These are phyloP conservation scores for Aspergillus eucalypticola DNA, from an alignment of 2,329 filamentous ascomycete species.

Conservation along the genomic window DNA sequence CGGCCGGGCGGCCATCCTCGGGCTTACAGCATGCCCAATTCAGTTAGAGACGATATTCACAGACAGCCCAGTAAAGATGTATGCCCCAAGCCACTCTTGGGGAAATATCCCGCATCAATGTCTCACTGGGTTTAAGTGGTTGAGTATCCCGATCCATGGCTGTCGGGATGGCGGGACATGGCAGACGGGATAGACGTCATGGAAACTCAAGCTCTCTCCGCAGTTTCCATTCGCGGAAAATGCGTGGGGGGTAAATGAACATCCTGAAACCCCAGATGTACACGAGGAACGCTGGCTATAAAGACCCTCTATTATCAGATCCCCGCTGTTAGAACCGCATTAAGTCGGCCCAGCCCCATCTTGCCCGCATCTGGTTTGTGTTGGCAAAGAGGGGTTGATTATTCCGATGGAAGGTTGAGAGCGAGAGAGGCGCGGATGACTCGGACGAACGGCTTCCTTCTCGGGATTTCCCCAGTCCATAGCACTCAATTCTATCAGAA, in stretches of 20 bases:
- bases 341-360: neutral
- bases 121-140: neutral
- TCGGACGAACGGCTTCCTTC: neutral
- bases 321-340: neutral
- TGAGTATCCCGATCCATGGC: neutral
- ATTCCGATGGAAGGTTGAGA: neutral
- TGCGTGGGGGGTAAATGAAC: neutral
- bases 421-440: neutral
- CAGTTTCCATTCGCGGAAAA: neutral
- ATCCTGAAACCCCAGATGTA: neutral
- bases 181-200: conserved; percentile 1
- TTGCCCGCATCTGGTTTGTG: neutral
- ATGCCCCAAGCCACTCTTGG: neutral
- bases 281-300: neutral
- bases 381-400: neutral
- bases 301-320: neutral
- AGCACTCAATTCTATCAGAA: neutral
- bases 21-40: neutral
- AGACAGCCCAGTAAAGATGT: neutral
- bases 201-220: neutral
- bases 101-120: neutral
- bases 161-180: neutral
- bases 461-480: neutral
- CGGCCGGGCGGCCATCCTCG: neutral
- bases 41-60: neutral